phyloP scores from a whole-genome alignment of 441 rosid species.

The Pelargonium cotyledonis region DNA sequence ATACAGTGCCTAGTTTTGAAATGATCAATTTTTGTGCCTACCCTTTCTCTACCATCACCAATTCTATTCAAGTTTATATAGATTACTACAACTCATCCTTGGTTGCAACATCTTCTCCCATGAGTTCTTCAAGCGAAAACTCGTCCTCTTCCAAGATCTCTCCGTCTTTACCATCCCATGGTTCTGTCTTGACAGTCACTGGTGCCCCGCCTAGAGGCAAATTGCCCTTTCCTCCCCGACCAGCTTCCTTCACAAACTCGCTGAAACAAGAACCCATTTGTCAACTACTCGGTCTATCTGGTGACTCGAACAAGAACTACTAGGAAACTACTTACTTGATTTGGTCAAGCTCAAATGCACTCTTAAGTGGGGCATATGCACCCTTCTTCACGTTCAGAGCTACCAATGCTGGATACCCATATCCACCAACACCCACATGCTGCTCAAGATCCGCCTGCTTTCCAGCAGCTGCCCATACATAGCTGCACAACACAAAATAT shows the following conservation, averaged over 20 bases:
- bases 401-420: conserved; percentile 93
- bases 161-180: conserved; percentile 98
- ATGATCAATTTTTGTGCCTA: not conserved
- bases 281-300: too few relatives aligned
- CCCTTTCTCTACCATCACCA: not conserved
- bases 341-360: conserved; percentile 86
- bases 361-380: conserved; percentile 88
- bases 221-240: conserved; percentile 90
- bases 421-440: conserved; percentile 83
- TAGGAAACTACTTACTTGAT: conserved; percentile 44
- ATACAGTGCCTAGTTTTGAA: not conserved
- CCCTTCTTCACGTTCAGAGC: conserved; percentile 93
- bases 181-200: conserved; percentile 45
- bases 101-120: conserved; percentile 52
- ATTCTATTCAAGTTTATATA: not conserved
- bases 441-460: conserved; percentile 87
- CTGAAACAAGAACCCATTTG: conserved; percentile 31
- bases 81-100: conserved; percentile 53
- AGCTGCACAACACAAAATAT: conserved; percentile 37
- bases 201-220: conserved; percentile 60
- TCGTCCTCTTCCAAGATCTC: conserved; percentile 79
- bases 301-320: too few relatives aligned
- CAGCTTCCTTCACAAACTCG: conserved; percentile 92
- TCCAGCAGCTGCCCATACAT: conserved; percentile 87
- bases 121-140: conserved; percentile 92